Conservation (phyloP, 257 asterid species). For the Asclepias syriaca region DNA sequence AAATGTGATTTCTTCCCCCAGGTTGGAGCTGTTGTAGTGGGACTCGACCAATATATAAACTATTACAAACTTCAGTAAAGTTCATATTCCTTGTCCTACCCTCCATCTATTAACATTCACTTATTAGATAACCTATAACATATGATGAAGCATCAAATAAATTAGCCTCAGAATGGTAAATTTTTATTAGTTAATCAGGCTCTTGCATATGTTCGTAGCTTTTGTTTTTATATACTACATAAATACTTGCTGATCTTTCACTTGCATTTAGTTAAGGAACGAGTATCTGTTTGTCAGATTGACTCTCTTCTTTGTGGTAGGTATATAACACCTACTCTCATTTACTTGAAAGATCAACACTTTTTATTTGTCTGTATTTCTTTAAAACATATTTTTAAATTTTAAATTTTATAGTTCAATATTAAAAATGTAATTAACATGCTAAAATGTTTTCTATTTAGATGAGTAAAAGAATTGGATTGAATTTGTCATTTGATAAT, state of each 20-base stretch:
- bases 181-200: background rate
- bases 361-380: background rate
- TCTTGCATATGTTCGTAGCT: background rate
- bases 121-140: background rate
- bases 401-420: too few relatives aligned
- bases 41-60: constrained; percentile 76
- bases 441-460: too few relatives aligned
- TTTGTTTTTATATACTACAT: background rate
- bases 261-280: background rate
- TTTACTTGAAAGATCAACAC: background rate
- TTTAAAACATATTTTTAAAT: too few relatives aligned
- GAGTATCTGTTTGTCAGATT: background rate
- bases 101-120: background rate
- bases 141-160: background rate
- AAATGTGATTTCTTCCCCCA: constrained; percentile 27
- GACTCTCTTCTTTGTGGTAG: background rate
- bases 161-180: constrained; percentile 8
- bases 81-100: constrained; percentile 22
- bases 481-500: background rate
- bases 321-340: too few relatives aligned
- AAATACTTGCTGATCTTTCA: background rate
- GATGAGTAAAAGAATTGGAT: background rate
- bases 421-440: too few relatives aligned
- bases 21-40: constrained; percentile 99
- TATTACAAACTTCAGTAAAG: constrained; percentile 85